Evolutionary conservation across 2,329 filamentous ascomycete genomes (phyloP).

Genomic region (Alternaria ventricosa): DNA sequence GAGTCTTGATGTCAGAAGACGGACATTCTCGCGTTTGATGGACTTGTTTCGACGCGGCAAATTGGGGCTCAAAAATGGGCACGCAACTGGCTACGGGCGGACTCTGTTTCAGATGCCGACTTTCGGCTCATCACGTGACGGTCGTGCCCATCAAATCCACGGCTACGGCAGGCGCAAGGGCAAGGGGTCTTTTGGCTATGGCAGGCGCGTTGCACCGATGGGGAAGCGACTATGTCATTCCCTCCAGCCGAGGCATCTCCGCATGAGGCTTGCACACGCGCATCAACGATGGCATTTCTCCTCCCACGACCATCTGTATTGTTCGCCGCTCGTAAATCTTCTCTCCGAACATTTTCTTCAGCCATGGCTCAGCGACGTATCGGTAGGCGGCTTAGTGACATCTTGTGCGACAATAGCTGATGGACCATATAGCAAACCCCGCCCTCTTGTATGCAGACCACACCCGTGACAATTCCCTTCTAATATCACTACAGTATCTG

Average conservation of each 20-base stretch:
- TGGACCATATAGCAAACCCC: constrained; percentile 44
- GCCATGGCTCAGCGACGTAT: constrained; percentile 42
- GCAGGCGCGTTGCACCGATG: constrained; percentile 11
- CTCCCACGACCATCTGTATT: constrained; percentile 12
- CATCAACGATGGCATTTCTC: constrained; percentile 14
- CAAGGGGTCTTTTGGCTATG: constrained; percentile 4
- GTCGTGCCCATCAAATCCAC: not conserved
- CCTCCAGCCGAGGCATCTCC: constrained; percentile 21
- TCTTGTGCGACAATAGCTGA: constrained; percentile 29
- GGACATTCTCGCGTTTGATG: not conserved
- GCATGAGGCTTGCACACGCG: not conserved
- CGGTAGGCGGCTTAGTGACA: constrained; percentile 30
- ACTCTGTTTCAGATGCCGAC: constrained; percentile 15
- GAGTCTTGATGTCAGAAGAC: not conserved
- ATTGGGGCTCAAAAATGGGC: constrained; percentile 18
- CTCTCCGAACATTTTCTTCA: constrained; percentile 13
- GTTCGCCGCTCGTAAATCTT: not conserved
- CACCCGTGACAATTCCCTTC: constrained; percentile 7
- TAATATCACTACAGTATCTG: constrained; percentile 70
- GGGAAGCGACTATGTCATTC: constrained; percentile 15
- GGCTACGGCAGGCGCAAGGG: not conserved
- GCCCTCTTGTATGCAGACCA: constrained; percentile 47
- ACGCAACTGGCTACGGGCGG: constrained; percentile 18
- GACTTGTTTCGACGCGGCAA: not conserved
- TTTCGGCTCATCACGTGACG: constrained; percentile 4